Evolutionary conservation across 768 basidiomycete genomes (phyloP).

Genomic region (Tylopilus felleus): DNA sequence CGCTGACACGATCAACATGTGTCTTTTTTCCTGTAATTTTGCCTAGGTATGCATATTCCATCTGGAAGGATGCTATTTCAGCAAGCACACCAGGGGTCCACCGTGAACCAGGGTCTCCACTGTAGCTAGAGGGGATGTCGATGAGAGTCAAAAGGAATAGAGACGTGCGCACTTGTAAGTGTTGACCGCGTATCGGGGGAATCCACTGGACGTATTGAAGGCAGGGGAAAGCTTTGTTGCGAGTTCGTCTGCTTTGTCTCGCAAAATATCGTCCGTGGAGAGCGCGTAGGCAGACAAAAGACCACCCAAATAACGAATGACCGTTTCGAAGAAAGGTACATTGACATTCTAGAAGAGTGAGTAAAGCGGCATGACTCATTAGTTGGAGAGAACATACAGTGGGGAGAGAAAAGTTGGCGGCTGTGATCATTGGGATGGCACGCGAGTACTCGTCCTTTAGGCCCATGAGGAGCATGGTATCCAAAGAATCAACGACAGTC

Average conservation of each 20-base stretch:
- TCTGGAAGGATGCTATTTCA: conserved; percentile 76
- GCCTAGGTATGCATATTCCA: conserved; percentile 84
- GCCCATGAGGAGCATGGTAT: conserved; percentile 82
- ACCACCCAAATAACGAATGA: conserved; percentile 89
- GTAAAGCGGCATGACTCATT: neutral
- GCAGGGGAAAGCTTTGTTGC: conserved; percentile 67
- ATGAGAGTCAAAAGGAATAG: neutral
- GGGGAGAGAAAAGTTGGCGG: conserved; percentile 47
- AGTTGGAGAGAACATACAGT: conserved; percentile 31
- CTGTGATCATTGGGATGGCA: conserved; percentile 52
- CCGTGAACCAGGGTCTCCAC: conserved; percentile 16
- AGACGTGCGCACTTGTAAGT: conserved; percentile 46
- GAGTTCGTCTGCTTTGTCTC: conserved; percentile 74
- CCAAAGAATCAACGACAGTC: conserved; percentile 76
- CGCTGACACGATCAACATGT: conserved; percentile 54
- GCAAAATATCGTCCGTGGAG: conserved; percentile 56
- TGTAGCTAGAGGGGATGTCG: conserved; percentile 1
- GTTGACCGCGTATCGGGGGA: conserved; percentile 72
- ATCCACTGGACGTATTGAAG: conserved; percentile 65
- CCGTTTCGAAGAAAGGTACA: conserved; percentile 75
- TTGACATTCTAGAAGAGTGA: conserved; percentile 27
- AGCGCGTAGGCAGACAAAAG: conserved; percentile 81
- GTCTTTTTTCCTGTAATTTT: conserved; percentile 69
- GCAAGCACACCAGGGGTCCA: conserved; percentile 51
- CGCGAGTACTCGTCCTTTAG: conserved; percentile 66